These are phyloP conservation scores for Diversispora eburnea DNA, from an alignment of 192 early-diverging fungal genomes.

Conservation along the genomic window DNA sequence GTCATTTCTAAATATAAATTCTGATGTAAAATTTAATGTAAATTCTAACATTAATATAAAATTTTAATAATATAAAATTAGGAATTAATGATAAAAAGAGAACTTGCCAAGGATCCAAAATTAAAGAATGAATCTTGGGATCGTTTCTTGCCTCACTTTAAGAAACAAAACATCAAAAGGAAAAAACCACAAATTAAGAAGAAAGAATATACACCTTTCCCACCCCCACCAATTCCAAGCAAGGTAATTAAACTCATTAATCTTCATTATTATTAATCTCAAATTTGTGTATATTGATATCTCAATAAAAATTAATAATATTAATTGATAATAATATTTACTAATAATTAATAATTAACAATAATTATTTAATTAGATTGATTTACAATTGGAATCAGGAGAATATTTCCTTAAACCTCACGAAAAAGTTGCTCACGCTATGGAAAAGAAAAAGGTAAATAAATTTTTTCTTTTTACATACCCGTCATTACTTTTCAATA, in stretches of 20 bases:
- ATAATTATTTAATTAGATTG: conserved; percentile 47
- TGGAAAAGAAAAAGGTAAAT: conserved; percentile 68
- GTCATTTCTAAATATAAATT: background rate
- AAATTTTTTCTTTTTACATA: background rate
- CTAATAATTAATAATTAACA: background rate
- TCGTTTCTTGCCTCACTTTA: conserved; percentile 94
- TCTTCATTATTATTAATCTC: background rate
- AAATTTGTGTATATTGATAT: background rate
- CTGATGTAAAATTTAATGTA: background rate
- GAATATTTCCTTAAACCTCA: conserved; percentile 90
- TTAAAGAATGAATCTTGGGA: conserved; percentile 94
- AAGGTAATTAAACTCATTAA: conserved; percentile 40
- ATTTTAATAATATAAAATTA: conserved; percentile 31
- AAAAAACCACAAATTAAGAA: conserved; percentile 50
- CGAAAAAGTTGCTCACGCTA: conserved; percentile 59
- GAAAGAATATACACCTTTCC: conserved; percentile 89
- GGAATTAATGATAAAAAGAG: conserved; percentile 98
- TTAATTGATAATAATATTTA: background rate
- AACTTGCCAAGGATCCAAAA: conserved; percentile 95
- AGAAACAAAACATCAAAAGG: conserved; percentile 80
- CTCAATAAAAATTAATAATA: too few relatives aligned
- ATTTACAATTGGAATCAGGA: conserved; percentile 89
- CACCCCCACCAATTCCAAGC: conserved; percentile 76
- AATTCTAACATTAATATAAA: background rate
- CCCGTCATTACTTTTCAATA: background rate